Evolutionary conservation across 148 eudicot species (phyloP).

Genomic region (Beta vulgaris): DNA sequence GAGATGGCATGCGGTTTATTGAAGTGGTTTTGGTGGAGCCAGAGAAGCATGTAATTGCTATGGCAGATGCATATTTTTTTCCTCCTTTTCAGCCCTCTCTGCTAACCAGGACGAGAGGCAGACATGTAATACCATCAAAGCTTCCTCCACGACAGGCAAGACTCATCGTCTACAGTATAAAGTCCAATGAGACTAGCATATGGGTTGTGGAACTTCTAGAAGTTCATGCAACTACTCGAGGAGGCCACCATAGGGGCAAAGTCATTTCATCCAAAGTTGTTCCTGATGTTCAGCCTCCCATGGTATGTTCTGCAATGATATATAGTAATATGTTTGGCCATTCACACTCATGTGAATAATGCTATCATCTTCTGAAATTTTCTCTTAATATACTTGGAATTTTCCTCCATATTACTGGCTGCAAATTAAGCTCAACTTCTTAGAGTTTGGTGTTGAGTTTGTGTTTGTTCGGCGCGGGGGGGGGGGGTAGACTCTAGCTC

Average conservation of each 20-base stretch:
- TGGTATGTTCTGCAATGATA: slow-evolving; percentile 39
- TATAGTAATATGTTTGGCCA: not conserved
- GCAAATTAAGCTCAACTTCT: not conserved
- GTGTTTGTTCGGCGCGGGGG: too few relatives aligned
- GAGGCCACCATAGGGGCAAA: slow-evolving; percentile 87
- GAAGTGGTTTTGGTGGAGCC: slow-evolving; percentile 84
- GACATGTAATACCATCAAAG: slow-evolving; percentile 62
- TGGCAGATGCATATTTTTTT: slow-evolving; percentile 87
- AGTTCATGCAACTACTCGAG: slow-evolving; percentile 81
- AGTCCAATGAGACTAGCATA: slow-evolving; percentile 69
- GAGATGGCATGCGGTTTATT: slow-evolving; percentile 85
- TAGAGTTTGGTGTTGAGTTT: not conserved
- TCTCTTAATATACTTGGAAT: not conserved
- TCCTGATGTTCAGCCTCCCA: slow-evolving; percentile 87
- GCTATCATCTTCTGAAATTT: not conserved
- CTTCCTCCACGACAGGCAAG: slow-evolving; percentile 84
- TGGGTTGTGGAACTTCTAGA: slow-evolving; percentile 78
- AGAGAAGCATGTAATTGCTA: slow-evolving; percentile 65
- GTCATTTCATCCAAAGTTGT: slow-evolving; percentile 63
- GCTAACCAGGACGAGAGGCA: slow-evolving; percentile 64
- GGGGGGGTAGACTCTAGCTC: too few relatives aligned
- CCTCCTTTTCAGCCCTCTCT: slow-evolving; percentile 83
- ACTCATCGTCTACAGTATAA: slow-evolving; percentile 67
- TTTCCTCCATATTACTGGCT: not conserved
- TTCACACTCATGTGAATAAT: not conserved